Conservation (phyloP, 2,329 filamentous ascomycete genomes). For the Saccharata proteae region DNA sequence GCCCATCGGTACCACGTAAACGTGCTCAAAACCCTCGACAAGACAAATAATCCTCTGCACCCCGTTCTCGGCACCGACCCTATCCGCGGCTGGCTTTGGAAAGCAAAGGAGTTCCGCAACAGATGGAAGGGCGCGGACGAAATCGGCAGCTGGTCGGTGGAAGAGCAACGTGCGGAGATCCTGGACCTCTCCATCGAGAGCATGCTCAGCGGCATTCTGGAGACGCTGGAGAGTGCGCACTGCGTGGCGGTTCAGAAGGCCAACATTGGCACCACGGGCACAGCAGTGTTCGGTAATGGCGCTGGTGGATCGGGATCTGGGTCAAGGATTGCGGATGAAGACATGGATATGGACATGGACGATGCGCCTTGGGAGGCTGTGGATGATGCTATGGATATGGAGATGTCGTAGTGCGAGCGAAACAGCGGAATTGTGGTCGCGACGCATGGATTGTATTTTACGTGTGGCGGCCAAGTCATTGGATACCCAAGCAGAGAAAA, state of each 20-base stretch:
- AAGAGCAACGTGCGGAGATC: conserved; percentile 2
- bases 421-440: too few species aligned
- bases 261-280: not conserved
- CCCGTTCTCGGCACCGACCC: conserved; percentile 41
- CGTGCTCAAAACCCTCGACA: conserved; percentile 50
- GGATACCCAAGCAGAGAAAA: too few species aligned
- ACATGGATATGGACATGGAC: conserved; percentile 11
- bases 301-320: not conserved
- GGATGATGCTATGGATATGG: conserved; percentile 44
- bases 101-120: conserved; percentile 60
- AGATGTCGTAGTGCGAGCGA: too few species aligned
- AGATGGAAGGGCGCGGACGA: conserved; percentile 59
- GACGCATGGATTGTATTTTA: too few species aligned
- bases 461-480: too few species aligned
- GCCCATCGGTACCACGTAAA: conserved; percentile 56
- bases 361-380: conserved; percentile 45
- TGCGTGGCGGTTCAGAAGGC: conserved; percentile 1
- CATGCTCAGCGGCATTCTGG: conserved; percentile 4
- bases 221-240: conserved; percentile 6
- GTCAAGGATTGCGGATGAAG: not conserved
- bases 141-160: conserved; percentile 10
- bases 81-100: conserved; percentile 45
- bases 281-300: not conserved
- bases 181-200: conserved; percentile 2
- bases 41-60: conserved; percentile 45